Evolutionary conservation across 257 asterid genomes (phyloP).

Genomic region (Primulina huaijiensis): DNA sequence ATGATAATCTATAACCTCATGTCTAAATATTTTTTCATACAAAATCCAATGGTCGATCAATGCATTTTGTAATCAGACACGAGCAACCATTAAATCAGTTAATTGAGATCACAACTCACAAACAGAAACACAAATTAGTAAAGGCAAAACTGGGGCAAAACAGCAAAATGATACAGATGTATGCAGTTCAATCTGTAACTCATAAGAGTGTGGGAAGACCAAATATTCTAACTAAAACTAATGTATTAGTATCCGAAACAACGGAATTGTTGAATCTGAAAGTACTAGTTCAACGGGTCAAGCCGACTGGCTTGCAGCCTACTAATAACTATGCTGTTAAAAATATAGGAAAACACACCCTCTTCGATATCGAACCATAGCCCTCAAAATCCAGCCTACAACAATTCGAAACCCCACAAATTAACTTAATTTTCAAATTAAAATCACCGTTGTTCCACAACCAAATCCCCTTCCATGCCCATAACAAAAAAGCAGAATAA

Average conservation of each 20-base stretch:
- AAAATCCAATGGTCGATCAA: neutral
- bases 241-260: neutral
- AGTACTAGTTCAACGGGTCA: neutral
- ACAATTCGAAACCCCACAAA: constrained; percentile 13
- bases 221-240: neutral
- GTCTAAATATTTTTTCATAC: no score
- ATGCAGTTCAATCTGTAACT: constrained; percentile 4
- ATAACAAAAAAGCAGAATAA: neutral
- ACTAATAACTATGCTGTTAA: neutral
- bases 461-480: constrained; percentile 1
- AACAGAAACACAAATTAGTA: neutral
- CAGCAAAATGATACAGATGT: neutral
- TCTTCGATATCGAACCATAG: neutral
- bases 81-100: neutral
- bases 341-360: constrained; percentile 13
- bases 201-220: neutral
- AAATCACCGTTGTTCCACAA: constrained; percentile 1
- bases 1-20: neutral
- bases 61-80: neutral
- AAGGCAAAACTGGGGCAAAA: neutral
- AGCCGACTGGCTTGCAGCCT: neutral
- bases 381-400: constrained; percentile 24
- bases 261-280: neutral
- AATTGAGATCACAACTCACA: constrained; percentile 7
- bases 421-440: neutral